Evolutionary conservation across 73 alveolate species (phyloP).

Genomic region (Tetrahymena borealis): DNA sequence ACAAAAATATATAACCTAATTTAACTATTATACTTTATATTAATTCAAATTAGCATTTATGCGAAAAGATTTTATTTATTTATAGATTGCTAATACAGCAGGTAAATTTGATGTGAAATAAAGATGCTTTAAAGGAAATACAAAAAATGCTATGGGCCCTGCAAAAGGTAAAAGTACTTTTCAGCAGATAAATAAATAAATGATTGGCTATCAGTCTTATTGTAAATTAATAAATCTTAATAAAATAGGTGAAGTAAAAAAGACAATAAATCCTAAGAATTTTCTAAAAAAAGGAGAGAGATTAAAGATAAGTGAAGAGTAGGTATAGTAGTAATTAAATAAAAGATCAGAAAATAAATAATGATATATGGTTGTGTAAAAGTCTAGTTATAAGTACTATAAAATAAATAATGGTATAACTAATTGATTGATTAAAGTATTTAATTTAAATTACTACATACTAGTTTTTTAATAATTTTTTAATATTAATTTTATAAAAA

Average conservation of each 20-base stretch:
- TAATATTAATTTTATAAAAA: too few relatives aligned
- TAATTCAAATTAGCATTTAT: too few relatives aligned
- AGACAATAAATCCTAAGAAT: neutral
- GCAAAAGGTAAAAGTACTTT: neutral
- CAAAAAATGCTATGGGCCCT: conserved; percentile 1
- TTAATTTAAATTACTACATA: too few relatives aligned
- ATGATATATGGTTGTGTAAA: neutral
- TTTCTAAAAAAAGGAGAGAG: neutral
- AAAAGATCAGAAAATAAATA: neutral
- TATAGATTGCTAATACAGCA: neutral
- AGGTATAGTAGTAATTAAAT: neutral
- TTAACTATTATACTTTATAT: too few relatives aligned
- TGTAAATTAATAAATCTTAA: neutral
- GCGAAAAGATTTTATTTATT: neutral
- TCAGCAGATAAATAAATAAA: too few relatives aligned
- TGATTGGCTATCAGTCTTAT: too few relatives aligned
- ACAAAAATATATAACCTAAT: too few relatives aligned
- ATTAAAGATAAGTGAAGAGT: neutral
- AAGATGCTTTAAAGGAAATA: neutral
- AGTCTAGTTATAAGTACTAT: neutral
- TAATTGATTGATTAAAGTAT: too few relatives aligned
- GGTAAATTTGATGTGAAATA: neutral
- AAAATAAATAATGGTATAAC: too few relatives aligned
- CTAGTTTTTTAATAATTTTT: too few relatives aligned
- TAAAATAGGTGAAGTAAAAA: neutral